Evolutionary conservation across 768 basidiomycete genomes (phyloP), one percentile per base, ranked within the genome.

Genomic region (Pleurotus tuoliensis): DNA sequence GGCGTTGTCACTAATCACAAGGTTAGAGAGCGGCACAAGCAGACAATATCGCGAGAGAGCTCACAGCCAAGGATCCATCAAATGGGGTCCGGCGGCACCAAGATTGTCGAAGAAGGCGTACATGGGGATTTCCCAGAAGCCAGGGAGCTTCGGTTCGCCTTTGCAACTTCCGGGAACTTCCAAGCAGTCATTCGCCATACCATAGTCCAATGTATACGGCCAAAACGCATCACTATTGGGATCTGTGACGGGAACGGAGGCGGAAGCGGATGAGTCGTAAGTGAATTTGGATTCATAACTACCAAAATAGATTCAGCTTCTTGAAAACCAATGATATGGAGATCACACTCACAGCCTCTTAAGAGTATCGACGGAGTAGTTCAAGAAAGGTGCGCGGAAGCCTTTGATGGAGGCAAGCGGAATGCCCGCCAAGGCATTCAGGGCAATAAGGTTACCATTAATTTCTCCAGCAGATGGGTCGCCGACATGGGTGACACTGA

Each of bases 91-190:
- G 5, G 59, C 70, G 7, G 68, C 72, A 4, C 86, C 86, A 9
- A 71, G 67, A 8, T 78, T 57, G 66, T 89, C 88, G 60, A 91
- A 90, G 68, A 83, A 80, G 0, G 84, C 84, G 67, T 90, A 90
- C 89, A 92, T 90, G 1, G 90, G 90, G 53, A 90, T 77, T 69
- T 92, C 88, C 90, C 90, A 92, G 64, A 92, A 79, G 4, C 90
- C 90, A 18, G 88, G 86, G 2, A 91, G 71, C 60, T 81, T 79
- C 5, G 87, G 86, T 69, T 86, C 66, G 44, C 90, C 90, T 62
- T 83, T 78, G 70, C 90, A 91, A 3, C 79, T 69, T 24, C 75
- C 79, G 0, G 67, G 63, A 3, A 84, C 77, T 6, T 70, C 67
- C 56, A 89, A 67, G 62, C 90, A 92, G 64, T 91, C 79, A 65